Evolutionary conservation across 73 alveolate genomes (phyloP).

Genomic region (Tetrahymena elliotti): DNA sequence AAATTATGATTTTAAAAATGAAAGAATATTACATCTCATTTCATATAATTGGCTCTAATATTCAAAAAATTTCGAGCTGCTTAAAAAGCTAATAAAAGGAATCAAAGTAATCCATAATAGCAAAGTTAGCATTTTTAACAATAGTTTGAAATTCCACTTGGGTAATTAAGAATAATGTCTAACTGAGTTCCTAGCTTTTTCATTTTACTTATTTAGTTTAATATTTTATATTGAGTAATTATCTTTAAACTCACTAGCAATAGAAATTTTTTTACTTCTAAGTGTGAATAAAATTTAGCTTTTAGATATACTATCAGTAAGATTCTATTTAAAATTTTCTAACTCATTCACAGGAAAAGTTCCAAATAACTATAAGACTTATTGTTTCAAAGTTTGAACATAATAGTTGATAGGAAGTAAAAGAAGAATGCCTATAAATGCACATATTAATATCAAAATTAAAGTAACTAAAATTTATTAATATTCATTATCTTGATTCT

Average conservation of each 20-base stretch:
- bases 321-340: background rate
- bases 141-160: background rate
- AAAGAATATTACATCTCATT: background rate
- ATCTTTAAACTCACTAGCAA: background rate
- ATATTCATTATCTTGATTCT: too few species aligned
- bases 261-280: background rate
- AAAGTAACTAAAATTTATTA: too few species aligned
- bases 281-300: too few species aligned
- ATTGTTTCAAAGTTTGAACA: background rate
- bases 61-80: background rate
- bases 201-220: background rate
- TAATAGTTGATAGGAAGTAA: background rate
- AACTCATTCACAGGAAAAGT: background rate
- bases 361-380: background rate
- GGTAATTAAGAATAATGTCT: background rate
- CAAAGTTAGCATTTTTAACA: background rate
- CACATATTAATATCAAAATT: background rate
- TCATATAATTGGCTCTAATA: background rate
- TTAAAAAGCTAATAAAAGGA: background rate
- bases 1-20: background rate
- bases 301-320: background rate
- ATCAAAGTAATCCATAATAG: background rate
- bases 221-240: background rate
- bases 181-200: background rate
- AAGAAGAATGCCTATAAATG: background rate